phyloP scores from a whole-genome alignment of 202 grass and related monocot genomes.

The Zizania palustris region DNA sequence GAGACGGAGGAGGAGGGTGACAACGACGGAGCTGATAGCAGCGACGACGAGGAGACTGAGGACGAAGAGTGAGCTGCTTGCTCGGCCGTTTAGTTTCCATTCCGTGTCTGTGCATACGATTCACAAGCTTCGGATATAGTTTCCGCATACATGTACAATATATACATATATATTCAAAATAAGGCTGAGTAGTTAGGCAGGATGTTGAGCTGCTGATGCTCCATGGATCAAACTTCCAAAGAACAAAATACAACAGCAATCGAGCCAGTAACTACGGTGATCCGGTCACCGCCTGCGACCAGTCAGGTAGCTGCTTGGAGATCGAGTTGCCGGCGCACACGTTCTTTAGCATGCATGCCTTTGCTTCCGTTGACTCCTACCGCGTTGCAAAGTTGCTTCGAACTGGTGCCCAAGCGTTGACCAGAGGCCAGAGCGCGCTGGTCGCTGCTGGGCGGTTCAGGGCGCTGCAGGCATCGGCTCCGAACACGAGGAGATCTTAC shows the following conservation, averaged over 20 bases:
- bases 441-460: background rate
- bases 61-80: constrained; percentile 69
- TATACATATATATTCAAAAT: constrained; percentile 28
- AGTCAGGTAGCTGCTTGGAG: too few relatives aligned
- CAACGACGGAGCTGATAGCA: constrained; percentile 50
- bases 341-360: background rate
- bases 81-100: background rate
- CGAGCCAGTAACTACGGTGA: too few relatives aligned
- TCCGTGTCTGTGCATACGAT: constrained; percentile 40
- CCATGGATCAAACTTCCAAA: background rate
- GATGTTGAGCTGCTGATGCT: background rate
- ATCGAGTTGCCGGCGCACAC: too few relatives aligned
- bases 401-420: background rate
- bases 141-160: constrained; percentile 45
- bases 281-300: too few relatives aligned
- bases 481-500: background rate
- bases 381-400: background rate
- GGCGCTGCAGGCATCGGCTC: background rate
- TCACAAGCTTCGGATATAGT: constrained; percentile 33
- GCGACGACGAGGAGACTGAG: constrained; percentile 72
- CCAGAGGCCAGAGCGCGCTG: too few relatives aligned
- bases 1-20: constrained; percentile 77
- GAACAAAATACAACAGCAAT: background rate
- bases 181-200: constrained; percentile 21
- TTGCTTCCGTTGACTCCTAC: background rate